Conservation (phyloP, 306 rosid species). For the Betula pendula region DNA sequence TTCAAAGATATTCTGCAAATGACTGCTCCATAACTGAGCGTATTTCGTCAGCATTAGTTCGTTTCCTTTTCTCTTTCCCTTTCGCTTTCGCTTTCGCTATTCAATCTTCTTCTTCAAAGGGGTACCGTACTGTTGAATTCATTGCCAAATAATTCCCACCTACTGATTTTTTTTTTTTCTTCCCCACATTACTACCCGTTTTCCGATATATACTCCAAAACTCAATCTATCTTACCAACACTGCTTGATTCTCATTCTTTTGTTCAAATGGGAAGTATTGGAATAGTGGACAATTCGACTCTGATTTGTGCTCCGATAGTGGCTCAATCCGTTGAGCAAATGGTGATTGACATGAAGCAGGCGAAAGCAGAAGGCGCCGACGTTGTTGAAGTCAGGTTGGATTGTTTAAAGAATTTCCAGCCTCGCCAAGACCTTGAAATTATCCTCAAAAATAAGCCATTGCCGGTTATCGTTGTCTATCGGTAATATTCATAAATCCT, state of each 20-base stretch:
- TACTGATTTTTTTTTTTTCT: background rate
- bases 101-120: background rate
- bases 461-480: slow-evolving; percentile 29
- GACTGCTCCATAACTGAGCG: background rate
- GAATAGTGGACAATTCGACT: background rate
- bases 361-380: slow-evolving; percentile 53
- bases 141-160: background rate
- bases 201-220: background rate
- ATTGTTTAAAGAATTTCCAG: slow-evolving; percentile 31
- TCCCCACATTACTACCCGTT: background rate
- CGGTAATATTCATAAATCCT: slow-evolving; percentile 21
- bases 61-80: background rate
- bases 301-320: slow-evolving; percentile 38
- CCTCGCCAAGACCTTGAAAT: slow-evolving; percentile 35
- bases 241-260: background rate
- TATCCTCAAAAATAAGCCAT: slow-evolving; percentile 35
- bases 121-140: background rate
- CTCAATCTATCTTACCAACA: background rate
- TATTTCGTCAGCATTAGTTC: background rate
- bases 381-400: slow-evolving; percentile 40
- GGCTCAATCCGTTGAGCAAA: slow-evolving; percentile 34
- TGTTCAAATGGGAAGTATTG: slow-evolving; percentile 13
- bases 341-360: slow-evolving; percentile 35
- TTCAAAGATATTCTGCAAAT: background rate
- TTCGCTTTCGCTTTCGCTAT: background rate